Base-by-base conservation (phyloP, 2,329 filamentous ascomycete species). In the Dothidotthia symphoricarpi region DNA sequence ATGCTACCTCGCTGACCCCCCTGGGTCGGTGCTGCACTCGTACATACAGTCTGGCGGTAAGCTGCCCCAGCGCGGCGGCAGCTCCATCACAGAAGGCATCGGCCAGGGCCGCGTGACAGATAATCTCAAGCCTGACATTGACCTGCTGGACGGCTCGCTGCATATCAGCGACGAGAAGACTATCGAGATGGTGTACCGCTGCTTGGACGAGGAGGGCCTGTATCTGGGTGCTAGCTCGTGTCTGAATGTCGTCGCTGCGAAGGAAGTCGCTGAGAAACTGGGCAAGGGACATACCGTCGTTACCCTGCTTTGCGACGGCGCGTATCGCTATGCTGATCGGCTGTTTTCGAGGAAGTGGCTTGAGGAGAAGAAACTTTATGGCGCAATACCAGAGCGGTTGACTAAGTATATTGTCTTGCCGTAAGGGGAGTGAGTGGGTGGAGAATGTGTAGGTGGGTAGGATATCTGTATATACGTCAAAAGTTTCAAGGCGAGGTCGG, bases 181-280 rank as follows among this genome's bases (percentile, higher is more conserved):
- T 59, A 91, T 98, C 54, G 88, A 87, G 69, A 97, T 96, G 93
- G 88, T 98, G 29, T 98, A 97, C 73, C 77, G 91, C 49, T 95
- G 91, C 63, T 74, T 98, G 47, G 90, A 97, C 59, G 89, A 97
- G 70, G 93, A 98, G 66, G 93, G 93, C 2, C 71, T 98, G 34
- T 98, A 98, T 67, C 77, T 98, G 2, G 93, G 93, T 47, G 93
- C 93, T 25, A 95, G 88, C 71, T 95, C 88, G 16, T 86, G 88
- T 42, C 74, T 98, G 59, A 98, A 98, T 64, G 93, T 98, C 11
- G 93, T 91, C 6, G 93, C 93, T 1, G 93, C 93, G 12, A 88
- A 91, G 72, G 88, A 97, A 70, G 85, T 96, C 19, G 93, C 93
- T 0, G 82, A 93, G 76, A 88, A 87, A 71, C 71, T 98, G 45